Evolutionary conservation across 2,329 filamentous ascomycete genomes (phyloP).

Genomic region (Lasiodiplodia sp.): DNA sequence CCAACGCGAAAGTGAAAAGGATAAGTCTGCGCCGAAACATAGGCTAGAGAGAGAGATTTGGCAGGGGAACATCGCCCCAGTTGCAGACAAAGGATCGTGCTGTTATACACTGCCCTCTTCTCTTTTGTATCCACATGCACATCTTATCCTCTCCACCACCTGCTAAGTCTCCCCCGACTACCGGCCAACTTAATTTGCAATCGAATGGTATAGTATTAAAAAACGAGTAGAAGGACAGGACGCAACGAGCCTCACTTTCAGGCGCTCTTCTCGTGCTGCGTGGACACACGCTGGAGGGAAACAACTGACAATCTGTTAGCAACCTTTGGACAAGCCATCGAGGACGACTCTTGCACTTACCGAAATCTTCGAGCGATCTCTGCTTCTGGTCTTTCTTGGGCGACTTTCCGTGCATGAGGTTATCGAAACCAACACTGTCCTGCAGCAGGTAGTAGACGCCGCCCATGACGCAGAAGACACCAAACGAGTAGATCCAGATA

Average conservation of each 20-base stretch:
- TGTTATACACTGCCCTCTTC: constrained; percentile 7
- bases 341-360: constrained; percentile 62
- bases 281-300: constrained; percentile 87
- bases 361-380: constrained; percentile 86
- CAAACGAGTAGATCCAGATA: constrained; percentile 91
- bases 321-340: constrained; percentile 12
- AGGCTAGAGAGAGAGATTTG: neutral
- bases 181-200: constrained; percentile 2
- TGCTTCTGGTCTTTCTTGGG: constrained; percentile 83
- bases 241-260: constrained; percentile 52
- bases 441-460: constrained; percentile 81
- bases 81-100: constrained; percentile 21
- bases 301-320: constrained; percentile 73
- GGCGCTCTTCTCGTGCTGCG: constrained; percentile 87
- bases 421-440: constrained; percentile 82
- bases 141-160: neutral
- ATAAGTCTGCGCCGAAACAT: constrained; percentile 5
- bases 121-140: constrained; percentile 25
- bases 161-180: neutral
- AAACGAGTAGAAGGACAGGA: constrained; percentile 6
- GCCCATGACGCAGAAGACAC: constrained; percentile 84
- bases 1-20: constrained; percentile 14
- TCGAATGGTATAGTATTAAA: constrained; percentile 28
- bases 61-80: neutral
- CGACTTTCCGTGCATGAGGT: constrained; percentile 91